Evolutionary conservation across 2,329 filamentous ascomycete genomes (phyloP).

Genomic region (Chaetomium olivaceum): DNA sequence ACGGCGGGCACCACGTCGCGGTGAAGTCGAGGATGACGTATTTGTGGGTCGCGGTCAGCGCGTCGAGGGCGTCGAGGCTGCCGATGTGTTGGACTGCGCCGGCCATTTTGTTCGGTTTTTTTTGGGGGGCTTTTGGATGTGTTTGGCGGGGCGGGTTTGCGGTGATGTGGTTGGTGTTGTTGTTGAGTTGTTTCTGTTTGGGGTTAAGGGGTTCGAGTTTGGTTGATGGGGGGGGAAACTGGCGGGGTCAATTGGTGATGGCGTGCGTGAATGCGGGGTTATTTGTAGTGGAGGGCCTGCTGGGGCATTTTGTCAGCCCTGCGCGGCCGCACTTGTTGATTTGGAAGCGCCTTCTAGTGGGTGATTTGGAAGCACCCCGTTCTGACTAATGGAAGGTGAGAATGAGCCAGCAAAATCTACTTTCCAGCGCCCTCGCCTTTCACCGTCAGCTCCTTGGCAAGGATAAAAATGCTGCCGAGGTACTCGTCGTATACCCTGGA

Average conservation of each 20-base stretch:
- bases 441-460: background rate
- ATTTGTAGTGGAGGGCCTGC: background rate
- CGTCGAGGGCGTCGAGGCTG: slow-evolving; percentile 37
- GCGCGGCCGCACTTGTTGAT: background rate
- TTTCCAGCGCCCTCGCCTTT: background rate
- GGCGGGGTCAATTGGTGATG: slow-evolving; percentile 3
- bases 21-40: slow-evolving; percentile 52
- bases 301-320: background rate
- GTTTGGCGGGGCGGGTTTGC: background rate
- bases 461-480: background rate
- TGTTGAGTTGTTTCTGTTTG: background rate
- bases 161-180: background rate
- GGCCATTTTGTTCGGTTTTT: slow-evolving; percentile 25
- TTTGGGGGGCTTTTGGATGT: too few relatives aligned
- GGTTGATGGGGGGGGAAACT: background rate
- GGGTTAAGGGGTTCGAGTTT: background rate
- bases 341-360: background rate
- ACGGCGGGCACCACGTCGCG: slow-evolving; percentile 54
- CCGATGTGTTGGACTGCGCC: slow-evolving; percentile 16
- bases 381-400: background rate
- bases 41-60: slow-evolving; percentile 43
- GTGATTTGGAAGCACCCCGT: background rate
- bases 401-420: background rate
- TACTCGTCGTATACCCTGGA: too few relatives aligned
- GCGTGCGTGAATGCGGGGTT: background rate